These are phyloP conservation scores for Pistacia atlantica DNA, from an alignment of 345 rosid genomes.

Conservation along the genomic window DNA sequence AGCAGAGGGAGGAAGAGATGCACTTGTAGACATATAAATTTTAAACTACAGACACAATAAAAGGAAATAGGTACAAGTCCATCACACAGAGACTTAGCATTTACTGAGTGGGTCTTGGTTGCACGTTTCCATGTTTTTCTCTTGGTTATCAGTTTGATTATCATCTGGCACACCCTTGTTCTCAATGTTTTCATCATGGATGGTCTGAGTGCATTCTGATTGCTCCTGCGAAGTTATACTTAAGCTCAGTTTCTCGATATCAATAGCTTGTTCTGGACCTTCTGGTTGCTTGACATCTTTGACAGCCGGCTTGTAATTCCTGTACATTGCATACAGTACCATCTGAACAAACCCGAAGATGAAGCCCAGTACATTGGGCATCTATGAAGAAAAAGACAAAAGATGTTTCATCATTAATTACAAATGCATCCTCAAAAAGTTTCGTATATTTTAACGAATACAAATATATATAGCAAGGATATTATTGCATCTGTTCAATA, in stretches of 20 bases:
- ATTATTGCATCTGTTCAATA: too few species aligned
- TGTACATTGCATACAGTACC: slow-evolving; percentile 27
- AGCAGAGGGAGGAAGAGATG: not conserved
- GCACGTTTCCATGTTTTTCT: not conserved
- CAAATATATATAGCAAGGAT: too few species aligned
- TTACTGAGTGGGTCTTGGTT: slow-evolving; percentile 3
- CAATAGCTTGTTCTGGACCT: slow-evolving; percentile 2
- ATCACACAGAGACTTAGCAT: not conserved
- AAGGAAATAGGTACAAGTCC: slow-evolving; percentile 3
- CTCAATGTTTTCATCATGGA: slow-evolving; percentile 1
- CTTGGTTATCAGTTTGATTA: not conserved
- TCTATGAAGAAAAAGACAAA: slow-evolving; percentile 8
- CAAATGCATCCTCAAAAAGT: not conserved
- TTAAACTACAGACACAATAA: not conserved
- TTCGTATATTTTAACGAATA: not conserved
- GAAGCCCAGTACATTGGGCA: slow-evolving; percentile 35
- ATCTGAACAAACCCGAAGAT: slow-evolving; percentile 34
- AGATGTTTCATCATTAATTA: not conserved
- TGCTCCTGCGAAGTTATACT: not conserved
- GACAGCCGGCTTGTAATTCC: not conserved
- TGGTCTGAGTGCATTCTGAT: not conserved
- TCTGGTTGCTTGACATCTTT: not conserved
- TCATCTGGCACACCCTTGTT: not conserved
- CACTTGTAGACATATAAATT: not conserved
- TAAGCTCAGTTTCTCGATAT: slow-evolving; percentile 5